Evolutionary conservation across 352 stramenopile genomes (phyloP), one percentile per base, ranked within the genome.

Genomic region (Globisporangium paroecandrum): DNA sequence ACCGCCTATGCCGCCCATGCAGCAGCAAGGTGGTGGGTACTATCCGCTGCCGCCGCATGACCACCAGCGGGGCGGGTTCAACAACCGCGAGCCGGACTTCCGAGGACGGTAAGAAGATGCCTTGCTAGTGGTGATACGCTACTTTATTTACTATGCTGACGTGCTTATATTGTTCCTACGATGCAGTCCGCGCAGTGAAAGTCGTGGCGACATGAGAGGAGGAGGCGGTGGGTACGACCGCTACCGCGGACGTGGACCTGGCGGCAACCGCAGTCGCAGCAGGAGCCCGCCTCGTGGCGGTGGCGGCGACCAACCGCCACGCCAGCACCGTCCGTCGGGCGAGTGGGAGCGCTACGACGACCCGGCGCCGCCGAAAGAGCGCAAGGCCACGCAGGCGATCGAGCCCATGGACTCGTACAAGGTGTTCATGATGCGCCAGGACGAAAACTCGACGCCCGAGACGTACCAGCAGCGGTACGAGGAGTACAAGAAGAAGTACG

Each of bases 401-500:
- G 87, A 95, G 65, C 82, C 85, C 3, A 77, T 95, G 69, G 79
- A 90, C 60, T 89, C 87, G 47, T 95, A 95, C 76, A 95, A 95
- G 65, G 81, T 90, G 15, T 95, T 91, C 67, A 95, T 95, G 85
- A 95, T 95, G 87, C 85, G 82, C 10, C 87, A 95, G 72, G 86
- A 89, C 57, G 87, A 95, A 66, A 88, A 93, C 64, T 75, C 75
- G 58, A 82, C 85, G 2, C 87, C 87, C 6, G 87, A 95, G 73
- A 89, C 86, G 25, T 95, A 93, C 57, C 83, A 93, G 68, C 85
- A 95, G 58, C 83, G 87, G 41, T 95, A 95, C 72, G 87, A 95
- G 59, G 87, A 95, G 65, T 95, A 95, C 78, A 95, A 93, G 74
- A 95, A 95, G 72, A 92, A 92, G 57, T 90, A 93, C 71, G 73